Evolutionary conservation across 495 filamentous ascomycete species (phyloP).

Genomic region (Paragyromitra xinjiangensis): DNA sequence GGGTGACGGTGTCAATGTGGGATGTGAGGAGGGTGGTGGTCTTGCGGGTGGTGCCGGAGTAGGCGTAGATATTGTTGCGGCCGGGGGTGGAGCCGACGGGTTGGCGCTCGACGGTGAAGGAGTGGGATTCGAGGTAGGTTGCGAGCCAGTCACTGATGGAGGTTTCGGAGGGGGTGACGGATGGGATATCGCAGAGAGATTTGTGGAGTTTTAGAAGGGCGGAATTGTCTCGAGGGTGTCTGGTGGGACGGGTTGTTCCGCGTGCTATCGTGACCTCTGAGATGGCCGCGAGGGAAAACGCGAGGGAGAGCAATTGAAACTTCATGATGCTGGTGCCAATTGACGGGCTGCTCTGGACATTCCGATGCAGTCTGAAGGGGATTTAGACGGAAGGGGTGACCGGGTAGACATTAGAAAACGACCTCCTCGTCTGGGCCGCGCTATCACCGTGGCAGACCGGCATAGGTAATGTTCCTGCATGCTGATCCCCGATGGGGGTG

Average conservation of each 20-base stretch:
- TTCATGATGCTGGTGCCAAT: conserved; percentile 21
- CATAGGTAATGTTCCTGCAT: conserved; percentile 9
- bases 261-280: not conserved
- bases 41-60: conserved; percentile 64
- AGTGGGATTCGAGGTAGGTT: conserved; percentile 68
- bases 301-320: not conserved
- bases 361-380: not conserved
- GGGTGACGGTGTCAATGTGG: conserved; percentile 61
- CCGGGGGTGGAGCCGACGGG: conserved; percentile 53
- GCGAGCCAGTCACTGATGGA: conserved; percentile 72
- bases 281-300: conserved; percentile 8
- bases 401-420: not conserved
- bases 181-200: conserved; percentile 75
- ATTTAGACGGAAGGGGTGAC: not conserved
- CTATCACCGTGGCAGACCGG: not conserved
- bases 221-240: conserved; percentile 1
- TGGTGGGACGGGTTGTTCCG: not conserved
- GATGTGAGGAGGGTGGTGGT: conserved; percentile 76
- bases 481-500: not conserved
- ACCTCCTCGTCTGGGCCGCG: not conserved
- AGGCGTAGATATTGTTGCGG: conserved; percentile 81
- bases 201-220: conserved; percentile 76
- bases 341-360: not conserved
- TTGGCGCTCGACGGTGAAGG: conserved; percentile 73
- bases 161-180: conserved; percentile 75